Base-by-base conservation (phyloP, 768 basidiomycete species). In the Rhodotorula taiwanensis region DNA sequence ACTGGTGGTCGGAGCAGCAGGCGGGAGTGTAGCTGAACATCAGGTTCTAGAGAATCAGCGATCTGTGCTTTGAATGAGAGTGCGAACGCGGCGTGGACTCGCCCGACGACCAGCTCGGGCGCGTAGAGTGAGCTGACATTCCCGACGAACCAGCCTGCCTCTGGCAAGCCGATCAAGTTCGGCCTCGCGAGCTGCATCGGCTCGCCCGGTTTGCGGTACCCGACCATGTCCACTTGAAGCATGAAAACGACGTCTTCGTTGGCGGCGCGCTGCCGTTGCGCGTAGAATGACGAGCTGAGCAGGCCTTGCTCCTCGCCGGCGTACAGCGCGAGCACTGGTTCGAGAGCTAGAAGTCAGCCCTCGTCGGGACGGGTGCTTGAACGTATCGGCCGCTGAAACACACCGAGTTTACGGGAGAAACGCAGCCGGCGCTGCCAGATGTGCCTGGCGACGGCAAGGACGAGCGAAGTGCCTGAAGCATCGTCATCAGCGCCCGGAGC, bases 271-370 rank as follows among this genome's bases (percentile, higher is more conserved):
- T 68, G 30, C 27, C 21, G 28, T 30, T 47, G 55, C 4, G 73
- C 73, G 52, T 65, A 70, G 13, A 47, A 65, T 7, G 51, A 39
- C 21, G 60, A 64, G 8, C 71, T 69, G 21, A 70, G 53, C 5
- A 75, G 62, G 8, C 74, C 74, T 55, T 75, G 74, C 52, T 75
- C 74, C 36, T 75, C 74, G 4, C 73, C 71, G 5, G 66, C 58
- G 39, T 73, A 74, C 54, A 71, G 66, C 14, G 62, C 66, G 27
- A 74, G 58, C 23, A 60, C 58, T 51, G 50, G 23, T 13, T 41
- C n/a, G 41, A 16, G 23, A 18, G 43, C 23, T 21, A 23, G 47
- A n/a, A 34, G 30, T 13, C 28, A 13, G 6, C 30, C 23, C 9
- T 34, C 23, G 50, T n/a, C n/a, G n/a, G n/a, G n/a, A n/a, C n/a